Base-by-base conservation (phyloP, 208 protist genomes). In the Acanthamoeba divionensis region DNA sequence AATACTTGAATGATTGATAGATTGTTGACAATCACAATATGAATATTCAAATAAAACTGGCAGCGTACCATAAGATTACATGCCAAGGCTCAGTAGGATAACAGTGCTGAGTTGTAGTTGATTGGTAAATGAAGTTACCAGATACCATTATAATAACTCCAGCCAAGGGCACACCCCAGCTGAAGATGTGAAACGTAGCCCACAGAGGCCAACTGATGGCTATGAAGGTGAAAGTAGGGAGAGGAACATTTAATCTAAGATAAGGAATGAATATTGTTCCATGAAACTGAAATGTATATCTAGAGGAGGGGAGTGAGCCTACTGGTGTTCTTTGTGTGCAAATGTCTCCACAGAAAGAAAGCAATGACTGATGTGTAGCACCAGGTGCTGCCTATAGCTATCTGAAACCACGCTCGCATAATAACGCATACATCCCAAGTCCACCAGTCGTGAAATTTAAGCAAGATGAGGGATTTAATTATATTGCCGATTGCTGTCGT, bases 351-450 rank as follows among this genome's bases (percentile, higher is more conserved):
- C 41, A 77, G 66, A 24, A 77, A 77, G 66, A 38, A 77, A 45
- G 66, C 66, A 45, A 77, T 77, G 66, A 77, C 66, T 12, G 66
- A 77, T 5, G 66, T 77, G 66, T 77, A 77, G 66, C 66, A 77
- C 66, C 66, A 77, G 66, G 66, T 77, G 66, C 66, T 77, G 66
- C 66, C 66, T 36, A 45, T 45, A 7, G 66, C 66, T n/a, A 77
- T 77, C 66, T 77, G 66, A 45, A 77, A 77, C 66, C 66, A 77
- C 3, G 66, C n/a, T n/a, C 66, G 66, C 66, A 77, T 77, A 24
- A 77, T 45, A 45, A 77, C 29, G 66, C 66, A 77, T 45, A 48
- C 66, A 36, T 77, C 66, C 66, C 66, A 77, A 9, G 8, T 4
- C 41, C 29, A 77, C 41, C 47, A 45, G 66, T 77, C 66, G 41